Percentiles rank a stretch among this genome's conserved stretches.
phyloP scores from a whole-genome alignment of 2,329 filamentous ascomycete genomes.

The Polychaeton citri region DNA sequence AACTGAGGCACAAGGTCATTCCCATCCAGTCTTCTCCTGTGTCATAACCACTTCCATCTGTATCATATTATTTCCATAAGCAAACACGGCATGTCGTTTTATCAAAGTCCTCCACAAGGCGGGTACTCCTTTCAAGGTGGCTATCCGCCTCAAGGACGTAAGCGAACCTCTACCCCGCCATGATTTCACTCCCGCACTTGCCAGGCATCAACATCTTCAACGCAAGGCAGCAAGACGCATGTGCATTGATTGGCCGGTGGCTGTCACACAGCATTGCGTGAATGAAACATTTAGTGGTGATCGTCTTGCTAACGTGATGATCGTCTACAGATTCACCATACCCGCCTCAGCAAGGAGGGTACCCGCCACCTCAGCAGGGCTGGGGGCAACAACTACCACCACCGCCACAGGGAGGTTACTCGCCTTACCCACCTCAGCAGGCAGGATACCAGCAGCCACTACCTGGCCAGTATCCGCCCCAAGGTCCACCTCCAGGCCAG shows the following conservation, averaged over 20 bases:
- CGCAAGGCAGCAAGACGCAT: too few species aligned
- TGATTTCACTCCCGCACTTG: too few species aligned
- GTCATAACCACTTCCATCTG: too few species aligned
- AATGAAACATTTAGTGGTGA: too few species aligned
- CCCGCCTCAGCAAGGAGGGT: constrained; percentile 5
- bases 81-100: background rate
- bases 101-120: background rate
- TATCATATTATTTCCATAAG: too few species aligned
- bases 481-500: constrained; percentile 10
- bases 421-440: constrained; percentile 2
- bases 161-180: too few species aligned
- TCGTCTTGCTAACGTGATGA: background rate
- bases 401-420: background rate
- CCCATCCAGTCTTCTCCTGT: too few species aligned
- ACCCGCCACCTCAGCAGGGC: constrained; percentile 7
- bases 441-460: constrained; percentile 6
- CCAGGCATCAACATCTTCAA: too few species aligned
- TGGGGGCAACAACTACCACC: constrained; percentile 1
- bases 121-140: too few species aligned
- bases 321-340: constrained; percentile 6
- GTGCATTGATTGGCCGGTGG: too few species aligned
- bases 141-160: background rate
- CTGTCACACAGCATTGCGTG: too few species aligned
- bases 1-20: too few species aligned
- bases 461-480: constrained; percentile 5